Conservation (phyloP, 2,329 filamentous ascomycete genomes). For the Beauveria varroae region DNA sequence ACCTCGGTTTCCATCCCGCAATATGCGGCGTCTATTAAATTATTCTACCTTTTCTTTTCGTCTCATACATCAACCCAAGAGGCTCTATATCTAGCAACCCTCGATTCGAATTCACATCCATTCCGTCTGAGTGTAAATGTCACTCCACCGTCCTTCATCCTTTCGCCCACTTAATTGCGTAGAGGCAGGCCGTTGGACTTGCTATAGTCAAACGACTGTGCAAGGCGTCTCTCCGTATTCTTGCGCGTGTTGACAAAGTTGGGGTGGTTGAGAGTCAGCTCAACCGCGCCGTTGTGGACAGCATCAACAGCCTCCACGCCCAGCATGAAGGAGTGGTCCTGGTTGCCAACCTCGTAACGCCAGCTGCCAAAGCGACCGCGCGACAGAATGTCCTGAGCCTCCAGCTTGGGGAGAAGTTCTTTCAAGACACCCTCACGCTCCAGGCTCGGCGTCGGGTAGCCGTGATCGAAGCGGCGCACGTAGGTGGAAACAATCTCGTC, state of each 20-base stretch:
- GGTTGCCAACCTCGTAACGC: slow-evolving; percentile 95
- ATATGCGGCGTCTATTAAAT: background rate
- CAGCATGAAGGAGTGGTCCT: slow-evolving; percentile 97
- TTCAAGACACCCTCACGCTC: slow-evolving; percentile 94
- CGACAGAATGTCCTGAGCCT: slow-evolving; percentile 86
- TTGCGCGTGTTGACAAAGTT: slow-evolving; percentile 82
- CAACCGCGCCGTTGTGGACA: slow-evolving; percentile 80
- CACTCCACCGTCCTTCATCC: background rate
- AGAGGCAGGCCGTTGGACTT: slow-evolving; percentile 33
- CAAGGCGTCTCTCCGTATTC: slow-evolving; percentile 44
- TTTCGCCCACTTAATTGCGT: slow-evolving; percentile 18
- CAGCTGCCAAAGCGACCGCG: slow-evolving; percentile 96
- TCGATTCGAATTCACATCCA: background rate
- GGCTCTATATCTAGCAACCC: background rate
- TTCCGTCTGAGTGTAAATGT: slow-evolving; percentile 16
- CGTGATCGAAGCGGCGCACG: slow-evolving; percentile 96
- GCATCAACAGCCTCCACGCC: slow-evolving; percentile 89
- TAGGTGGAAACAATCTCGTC: slow-evolving; percentile 98
- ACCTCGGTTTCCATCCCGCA: background rate
- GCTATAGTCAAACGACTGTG: slow-evolving; percentile 36
- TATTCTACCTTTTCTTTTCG: background rate
- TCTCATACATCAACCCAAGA: background rate
- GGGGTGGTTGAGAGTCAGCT: slow-evolving; percentile 92
- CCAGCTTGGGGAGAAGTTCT: slow-evolving; percentile 85
- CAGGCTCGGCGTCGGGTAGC: slow-evolving; percentile 89